Base-by-base conservation (phyloP, 2,329 filamentous ascomycete species). In the Berkeleyomyces rouxiae region DNA sequence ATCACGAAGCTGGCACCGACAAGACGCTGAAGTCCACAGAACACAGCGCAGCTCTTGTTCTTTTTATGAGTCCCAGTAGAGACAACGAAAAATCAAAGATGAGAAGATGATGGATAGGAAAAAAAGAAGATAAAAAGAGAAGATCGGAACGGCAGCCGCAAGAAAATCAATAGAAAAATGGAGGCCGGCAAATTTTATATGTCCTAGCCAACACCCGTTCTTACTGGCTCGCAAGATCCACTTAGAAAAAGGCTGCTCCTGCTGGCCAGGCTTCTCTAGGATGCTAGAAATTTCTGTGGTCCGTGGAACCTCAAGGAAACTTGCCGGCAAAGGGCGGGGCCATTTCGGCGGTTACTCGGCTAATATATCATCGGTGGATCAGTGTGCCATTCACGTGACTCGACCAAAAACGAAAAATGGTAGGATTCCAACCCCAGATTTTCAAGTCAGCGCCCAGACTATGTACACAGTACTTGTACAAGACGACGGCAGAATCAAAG, bases 51-150 rank as follows among this genome's bases (percentile, higher is more conserved):
- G 40, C 53, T 53, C 59, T 64, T 49, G 31, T 16, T 36, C 7
- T 16, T 36, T 62, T 46, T 37, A 60, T 9, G 36, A 58, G 58
- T 61, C 44, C 59, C 44, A 53, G 53, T 7, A 31, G 53, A 49
- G 59, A 68, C 64, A 69, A 72, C 63, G 67, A 64, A 62, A 64
- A 66, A 65, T 66, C 67, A 65, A 68, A 7, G 64, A 72, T 63
- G 67, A 64, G 61, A 65, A 66, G 64, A 66, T 67, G 68, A 67
- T 57, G 13, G 6, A 58, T 58, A 36, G 51, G 49, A 68, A 70
- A 67, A 63, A 61, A 66, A 66, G 42, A 44, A 44, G n/a, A 44
- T 11, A 49, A 44, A 53, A 55, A 61, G 39, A 51, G 43, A 16
- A 55, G 59, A 5, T 42, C 36, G 61, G 7, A 23, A 58, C 39